A percentile compares a stretch with the other conserved stretches of the same genome.
Conservation (phyloP, 2,329 filamentous ascomycete species). For the Trichophyton simii region DNA sequence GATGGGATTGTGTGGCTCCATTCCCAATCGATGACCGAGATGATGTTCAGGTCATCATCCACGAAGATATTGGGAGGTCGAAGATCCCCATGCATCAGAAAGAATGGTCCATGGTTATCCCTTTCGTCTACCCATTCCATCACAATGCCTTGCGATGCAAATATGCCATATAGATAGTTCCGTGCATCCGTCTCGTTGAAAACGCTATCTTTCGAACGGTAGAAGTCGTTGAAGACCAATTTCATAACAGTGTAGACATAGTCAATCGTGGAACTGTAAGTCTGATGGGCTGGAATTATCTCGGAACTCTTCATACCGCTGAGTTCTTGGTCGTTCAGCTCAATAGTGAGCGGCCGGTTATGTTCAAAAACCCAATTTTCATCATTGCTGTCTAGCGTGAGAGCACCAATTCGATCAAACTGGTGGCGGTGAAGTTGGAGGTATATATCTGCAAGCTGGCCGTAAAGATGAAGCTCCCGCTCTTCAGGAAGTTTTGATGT, state of each 20-base stretch:
- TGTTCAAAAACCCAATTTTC: slow-evolving; percentile 6
- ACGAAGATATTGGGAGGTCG: slow-evolving; percentile 10
- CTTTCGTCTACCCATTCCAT: slow-evolving; percentile 10
- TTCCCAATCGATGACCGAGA: slow-evolving; percentile 9
- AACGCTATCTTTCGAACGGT: slow-evolving; percentile 5
- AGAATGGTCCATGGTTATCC: slow-evolving; percentile 10
- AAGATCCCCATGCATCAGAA: slow-evolving; percentile 12
- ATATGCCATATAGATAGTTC: slow-evolving; percentile 10
- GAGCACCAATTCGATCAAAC: slow-evolving; percentile 7
- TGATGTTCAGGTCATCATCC: slow-evolving; percentile 8
- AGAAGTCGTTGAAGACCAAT: slow-evolving; percentile 8
- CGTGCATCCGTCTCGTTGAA: slow-evolving; percentile 9
- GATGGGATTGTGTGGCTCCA: slow-evolving; percentile 9
- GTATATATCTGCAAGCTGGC: slow-evolving; percentile 4
- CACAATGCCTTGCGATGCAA: slow-evolving; percentile 2
- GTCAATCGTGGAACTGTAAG: slow-evolving; percentile 8
- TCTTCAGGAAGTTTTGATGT: neutral
- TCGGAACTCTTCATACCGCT: slow-evolving; percentile 1
- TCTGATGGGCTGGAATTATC: slow-evolving; percentile 5
- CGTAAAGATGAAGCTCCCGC: neutral
- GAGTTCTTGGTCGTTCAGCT: slow-evolving; percentile 8
- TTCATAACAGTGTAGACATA: slow-evolving; percentile 6
- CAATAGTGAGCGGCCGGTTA: slow-evolving; percentile 6
- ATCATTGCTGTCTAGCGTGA: slow-evolving; percentile 6
- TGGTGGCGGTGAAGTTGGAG: slow-evolving; percentile 6